Evolutionary conservation across 176 grass and related monocot species (phyloP).

Genomic region (Elaeis guineensis): DNA sequence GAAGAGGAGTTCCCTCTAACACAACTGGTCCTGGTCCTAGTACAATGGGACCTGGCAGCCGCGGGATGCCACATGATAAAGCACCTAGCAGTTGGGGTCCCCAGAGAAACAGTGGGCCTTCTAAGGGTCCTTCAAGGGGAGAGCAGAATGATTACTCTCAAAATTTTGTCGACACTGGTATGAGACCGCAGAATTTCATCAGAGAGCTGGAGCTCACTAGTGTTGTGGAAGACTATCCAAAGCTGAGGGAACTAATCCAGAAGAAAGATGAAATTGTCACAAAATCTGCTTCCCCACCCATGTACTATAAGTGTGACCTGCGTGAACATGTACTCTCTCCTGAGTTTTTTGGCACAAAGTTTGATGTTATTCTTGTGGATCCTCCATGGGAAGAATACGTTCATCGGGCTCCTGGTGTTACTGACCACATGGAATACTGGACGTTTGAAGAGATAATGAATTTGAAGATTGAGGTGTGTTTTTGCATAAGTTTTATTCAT

Average conservation of each 20-base stretch:
- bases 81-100: conserved; percentile 50
- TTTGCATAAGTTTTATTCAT: no score
- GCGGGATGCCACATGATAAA: conserved; percentile 72
- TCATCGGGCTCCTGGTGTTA: conserved; percentile 84
- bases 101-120: conserved; percentile 60
- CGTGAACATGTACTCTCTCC: conserved; percentile 67
- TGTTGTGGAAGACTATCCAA: conserved; percentile 93
- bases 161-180: conserved; percentile 95
- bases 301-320: conserved; percentile 90
- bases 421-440: conserved; percentile 90
- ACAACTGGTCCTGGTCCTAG: conserved; percentile 34
- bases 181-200: conserved; percentile 96
- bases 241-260: conserved; percentile 93
- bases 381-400: conserved; percentile 97
- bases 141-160: conserved; percentile 99
- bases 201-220: conserved; percentile 90
- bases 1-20: conserved; percentile 41
- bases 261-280: conserved; percentile 93
- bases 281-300: conserved; percentile 61
- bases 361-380: conserved; percentile 97
- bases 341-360: conserved; percentile 92
- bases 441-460: conserved; percentile 82
- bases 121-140: conserved; percentile 93
- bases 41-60: conserved; percentile 44
- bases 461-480: conserved; percentile 89